phyloP scores from a whole-genome alignment of 306 rosid species.

The Begonia peltatifolia region DNA sequence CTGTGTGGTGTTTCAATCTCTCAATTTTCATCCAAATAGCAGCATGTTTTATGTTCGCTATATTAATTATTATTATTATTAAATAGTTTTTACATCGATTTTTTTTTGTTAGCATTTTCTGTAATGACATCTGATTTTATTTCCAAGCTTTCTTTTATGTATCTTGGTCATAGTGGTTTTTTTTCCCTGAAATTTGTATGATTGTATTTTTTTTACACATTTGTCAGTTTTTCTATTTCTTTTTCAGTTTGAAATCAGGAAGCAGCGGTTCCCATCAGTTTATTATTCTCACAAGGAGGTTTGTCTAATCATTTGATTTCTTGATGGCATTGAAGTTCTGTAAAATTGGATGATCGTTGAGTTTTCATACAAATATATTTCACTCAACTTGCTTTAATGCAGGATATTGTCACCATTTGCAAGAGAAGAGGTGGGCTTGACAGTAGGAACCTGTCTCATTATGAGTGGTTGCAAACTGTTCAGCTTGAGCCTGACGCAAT shows the following conservation, averaged over 20 bases:
- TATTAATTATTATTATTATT: no score
- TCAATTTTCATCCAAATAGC: no score
- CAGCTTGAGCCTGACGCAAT: conserved; percentile 86
- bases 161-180: no score
- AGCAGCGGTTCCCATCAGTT: conserved; percentile 63
- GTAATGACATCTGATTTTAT: no score
- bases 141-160: no score
- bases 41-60: no score
- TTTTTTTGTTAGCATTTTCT: no score
- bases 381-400: conserved; percentile 6
- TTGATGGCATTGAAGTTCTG: conserved; percentile 4
- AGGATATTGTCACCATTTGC: conserved; percentile 63
- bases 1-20: no score
- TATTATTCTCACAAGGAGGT: conserved; percentile 88
- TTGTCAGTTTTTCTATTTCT: neutral
- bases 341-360: neutral
- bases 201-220: no score
- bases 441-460: conserved; percentile 36
- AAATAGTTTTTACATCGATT: no score
- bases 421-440: conserved; percentile 90
- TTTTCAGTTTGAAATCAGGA: conserved; percentile 63
- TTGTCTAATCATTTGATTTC: conserved; percentile 11
- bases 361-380: neutral
- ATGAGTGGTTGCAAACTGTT: conserved; percentile 82
- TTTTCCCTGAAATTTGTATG: no score